Base-by-base conservation (phyloP, 768 basidiomycete genomes). In the Boletus huronensis region DNA sequence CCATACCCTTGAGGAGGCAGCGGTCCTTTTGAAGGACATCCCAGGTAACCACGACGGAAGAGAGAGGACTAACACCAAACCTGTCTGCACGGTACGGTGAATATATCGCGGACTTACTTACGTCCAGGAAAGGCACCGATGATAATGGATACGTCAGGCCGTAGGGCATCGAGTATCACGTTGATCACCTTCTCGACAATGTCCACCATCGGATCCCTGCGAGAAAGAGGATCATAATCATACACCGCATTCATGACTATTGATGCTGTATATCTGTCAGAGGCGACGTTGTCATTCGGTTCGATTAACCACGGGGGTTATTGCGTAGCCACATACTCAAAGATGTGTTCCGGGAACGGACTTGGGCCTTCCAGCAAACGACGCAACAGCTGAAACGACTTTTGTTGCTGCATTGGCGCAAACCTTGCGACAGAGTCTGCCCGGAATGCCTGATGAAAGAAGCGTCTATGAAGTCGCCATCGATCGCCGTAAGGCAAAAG, bases 311-410 rank as follows among this genome's bases (percentile, higher is more conserved):
- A 34, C 17, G 14, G 21, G 17, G 5, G 21, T 3, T 16, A 6
- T 9, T 17, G 19, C 2, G 3, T 5, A 34, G 21, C 1, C 26
- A 53, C 50, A 2, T 35, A 59, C 76, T 72, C 68, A 32, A 68
- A 64, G 13, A 76, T 55, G 42, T 73, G 70, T 6, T 64, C 67
- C 9, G 66, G 47, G 38, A 71, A 63, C 39, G 67, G 60, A 8
- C 62, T 64, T 32, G 74, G 71, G 7, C 58, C 50, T 14, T 70
- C 67, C 3, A 74, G 32, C 11, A 77, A 63, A 3, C 60, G 61
- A 5, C 55, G 64, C 32, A 76, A 60, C 19, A 74, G 60, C 14
- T 34, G 55, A 48, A 69, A 67, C 3, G 67, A 58, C 8, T 66
- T 65, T 47, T 61, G 67, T 17, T 69, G 50, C 39, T 69, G 64